phyloP scores from a whole-genome alignment of 2,329 filamentous ascomycete genomes.

The Phialophora chinensis region DNA sequence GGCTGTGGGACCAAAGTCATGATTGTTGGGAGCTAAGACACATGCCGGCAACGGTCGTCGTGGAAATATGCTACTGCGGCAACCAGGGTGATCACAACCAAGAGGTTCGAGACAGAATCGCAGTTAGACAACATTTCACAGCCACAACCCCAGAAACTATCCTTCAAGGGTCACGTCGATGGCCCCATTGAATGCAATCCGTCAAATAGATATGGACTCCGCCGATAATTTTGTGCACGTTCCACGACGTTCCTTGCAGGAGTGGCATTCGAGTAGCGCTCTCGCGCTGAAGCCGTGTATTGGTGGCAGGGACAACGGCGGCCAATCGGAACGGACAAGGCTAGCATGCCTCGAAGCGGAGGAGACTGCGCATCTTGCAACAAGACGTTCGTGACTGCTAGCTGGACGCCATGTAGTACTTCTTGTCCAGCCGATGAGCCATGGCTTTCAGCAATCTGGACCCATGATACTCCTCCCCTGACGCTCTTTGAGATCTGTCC shows the following conservation, averaged over 20 bases:
- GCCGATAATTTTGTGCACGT: not conserved
- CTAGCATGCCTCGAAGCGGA: not conserved
- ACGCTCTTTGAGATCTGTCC: slow-evolving; percentile 11
- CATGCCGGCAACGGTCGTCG: not conserved
- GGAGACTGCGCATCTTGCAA: not conserved
- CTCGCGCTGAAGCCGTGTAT: not conserved
- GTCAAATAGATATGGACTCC: not conserved
- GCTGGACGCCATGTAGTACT: not conserved
- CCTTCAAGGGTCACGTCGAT: not conserved
- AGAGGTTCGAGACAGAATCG: not conserved
- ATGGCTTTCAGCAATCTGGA: not conserved
- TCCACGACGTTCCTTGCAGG: not conserved
- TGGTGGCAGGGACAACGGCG: not conserved
- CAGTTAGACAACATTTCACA: not conserved
- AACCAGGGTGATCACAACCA: not conserved
- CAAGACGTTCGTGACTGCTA: not conserved
- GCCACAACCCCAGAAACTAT: not conserved
- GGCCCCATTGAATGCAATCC: not conserved
- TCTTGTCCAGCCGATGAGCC: not conserved
- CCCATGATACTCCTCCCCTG: not conserved
- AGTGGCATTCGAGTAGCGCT: not conserved
- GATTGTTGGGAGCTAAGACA: not conserved
- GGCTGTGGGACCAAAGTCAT: not conserved
- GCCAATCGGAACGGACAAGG: not conserved
- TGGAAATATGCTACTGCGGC: not conserved